These are phyloP conservation scores for Xylaria curta DNA, from an alignment of 495 filamentous ascomycete species.

Conservation along the genomic window DNA sequence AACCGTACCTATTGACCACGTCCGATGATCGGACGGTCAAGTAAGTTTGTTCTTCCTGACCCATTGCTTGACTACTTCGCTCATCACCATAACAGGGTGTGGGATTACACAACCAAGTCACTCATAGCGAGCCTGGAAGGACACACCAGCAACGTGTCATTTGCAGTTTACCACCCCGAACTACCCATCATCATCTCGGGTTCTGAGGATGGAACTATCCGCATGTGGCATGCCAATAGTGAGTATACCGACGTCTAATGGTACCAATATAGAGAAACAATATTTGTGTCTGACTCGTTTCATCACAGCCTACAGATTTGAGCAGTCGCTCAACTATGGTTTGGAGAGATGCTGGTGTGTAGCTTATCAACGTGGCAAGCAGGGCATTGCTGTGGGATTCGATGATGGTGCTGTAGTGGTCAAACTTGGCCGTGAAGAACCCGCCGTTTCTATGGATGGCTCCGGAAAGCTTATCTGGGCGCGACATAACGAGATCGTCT, in stretches of 20 bases:
- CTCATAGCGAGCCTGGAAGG: conserved; percentile 96
- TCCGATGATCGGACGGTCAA: conserved; percentile 94
- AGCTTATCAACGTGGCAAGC: conserved; percentile 88
- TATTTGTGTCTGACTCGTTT: conserved; percentile 6
- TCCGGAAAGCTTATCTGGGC: conserved; percentile 97
- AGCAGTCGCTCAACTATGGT: conserved; percentile 94
- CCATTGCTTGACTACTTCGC: not conserved
- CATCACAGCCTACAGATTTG: conserved; percentile 85
- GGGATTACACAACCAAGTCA: conserved; percentile 99
- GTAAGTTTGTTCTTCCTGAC: conserved; percentile 29
- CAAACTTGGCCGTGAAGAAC: conserved; percentile 96
- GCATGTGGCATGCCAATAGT: conserved; percentile 89
- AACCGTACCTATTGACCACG: conserved; percentile 95
- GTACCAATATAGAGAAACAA: not conserved
- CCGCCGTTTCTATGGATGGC: conserved; percentile 94
- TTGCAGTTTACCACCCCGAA: conserved; percentile 97
- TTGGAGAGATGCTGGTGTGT: conserved; percentile 98
- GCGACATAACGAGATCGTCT: conserved; percentile 90
- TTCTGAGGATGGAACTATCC: conserved; percentile 93
- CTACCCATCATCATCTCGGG: conserved; percentile 98
- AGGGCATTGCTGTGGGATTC: conserved; percentile 94
- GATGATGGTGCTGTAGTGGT: conserved; percentile 98
- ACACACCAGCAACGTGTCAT: conserved; percentile 98
- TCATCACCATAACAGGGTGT: conserved; percentile 56
- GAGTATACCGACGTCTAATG: conserved; percentile 3